A percentile compares a stretch with the other conserved stretches of the same genome.
phyloP scores from a whole-genome alignment of 768 basidiomycete species.

The Suillus lakei region DNA sequence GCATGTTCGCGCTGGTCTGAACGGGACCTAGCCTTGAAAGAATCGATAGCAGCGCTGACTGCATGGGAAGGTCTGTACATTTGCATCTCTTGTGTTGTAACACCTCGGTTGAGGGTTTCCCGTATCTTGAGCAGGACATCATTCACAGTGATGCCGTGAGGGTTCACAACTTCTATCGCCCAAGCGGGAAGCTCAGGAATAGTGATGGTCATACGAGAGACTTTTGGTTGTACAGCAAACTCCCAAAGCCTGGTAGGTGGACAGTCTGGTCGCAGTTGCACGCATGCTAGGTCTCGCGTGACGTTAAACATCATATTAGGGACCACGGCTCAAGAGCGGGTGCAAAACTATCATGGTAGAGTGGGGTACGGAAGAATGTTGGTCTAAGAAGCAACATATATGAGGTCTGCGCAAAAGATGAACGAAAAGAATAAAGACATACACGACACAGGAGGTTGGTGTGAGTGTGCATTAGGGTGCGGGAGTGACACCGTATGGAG shows the following conservation, averaged over 20 bases:
- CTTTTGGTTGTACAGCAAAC: conserved; percentile 27
- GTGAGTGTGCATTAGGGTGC: conserved; percentile 32
- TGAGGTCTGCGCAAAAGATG: not conserved
- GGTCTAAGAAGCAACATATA: conserved; percentile 19
- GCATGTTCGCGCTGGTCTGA: conserved; percentile 39
- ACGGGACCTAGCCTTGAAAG: conserved; percentile 31
- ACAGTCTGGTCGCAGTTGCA: conserved; percentile 26
- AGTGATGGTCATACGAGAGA: conserved; percentile 21
- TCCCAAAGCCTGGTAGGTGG: conserved; percentile 20
- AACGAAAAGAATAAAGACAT: conserved; percentile 7
- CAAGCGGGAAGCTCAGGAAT: conserved; percentile 30
- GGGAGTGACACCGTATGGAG: conserved; percentile 33
- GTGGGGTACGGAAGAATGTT: not conserved
- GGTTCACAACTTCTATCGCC: conserved; percentile 36
- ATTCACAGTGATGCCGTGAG: conserved; percentile 28
- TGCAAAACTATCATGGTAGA: conserved; percentile 27
- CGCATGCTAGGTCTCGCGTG: conserved; percentile 26
- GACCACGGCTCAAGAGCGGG: conserved; percentile 24
- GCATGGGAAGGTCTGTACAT: conserved; percentile 12
- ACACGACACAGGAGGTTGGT: conserved; percentile 28
- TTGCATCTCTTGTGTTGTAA: conserved; percentile 28
- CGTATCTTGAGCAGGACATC: conserved; percentile 34
- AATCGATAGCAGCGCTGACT: conserved; percentile 33
- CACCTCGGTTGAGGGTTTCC: conserved; percentile 30
- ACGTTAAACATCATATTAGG: conserved; percentile 31